phyloP scores from a whole-genome alignment of 495 filamentous ascomycete genomes.

The Acidomyces sp. region DNA sequence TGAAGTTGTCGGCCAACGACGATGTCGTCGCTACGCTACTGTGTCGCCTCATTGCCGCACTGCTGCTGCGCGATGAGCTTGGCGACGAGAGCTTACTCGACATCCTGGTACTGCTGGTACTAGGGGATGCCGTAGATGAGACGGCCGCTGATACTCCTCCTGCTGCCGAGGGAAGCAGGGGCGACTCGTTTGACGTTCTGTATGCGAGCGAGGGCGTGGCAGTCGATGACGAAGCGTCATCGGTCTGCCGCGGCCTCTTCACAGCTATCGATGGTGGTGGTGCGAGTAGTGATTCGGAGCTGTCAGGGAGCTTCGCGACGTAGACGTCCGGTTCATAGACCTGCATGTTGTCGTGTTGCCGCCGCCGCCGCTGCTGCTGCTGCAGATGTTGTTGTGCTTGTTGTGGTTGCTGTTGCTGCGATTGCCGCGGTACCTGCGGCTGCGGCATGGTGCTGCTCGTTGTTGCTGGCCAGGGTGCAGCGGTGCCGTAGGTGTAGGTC shows the following conservation, averaged over 20 bases:
- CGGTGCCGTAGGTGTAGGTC: not conserved
- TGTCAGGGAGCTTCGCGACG: constrained; percentile 8
- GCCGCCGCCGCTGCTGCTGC: no score
- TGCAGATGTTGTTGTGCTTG: no score
- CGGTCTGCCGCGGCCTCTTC: constrained; percentile 7
- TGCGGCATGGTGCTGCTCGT: not conserved
- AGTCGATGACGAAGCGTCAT: not conserved
- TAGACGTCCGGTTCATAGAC: constrained; percentile 10
- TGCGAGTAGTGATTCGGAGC: constrained; percentile 4
- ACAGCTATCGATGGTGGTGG: constrained; percentile 1
- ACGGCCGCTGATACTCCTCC: no score
- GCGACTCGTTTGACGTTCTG: not conserved
- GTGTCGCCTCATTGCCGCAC: constrained; percentile 24
- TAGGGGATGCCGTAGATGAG: not conserved
- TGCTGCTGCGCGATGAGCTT: constrained; percentile 6
- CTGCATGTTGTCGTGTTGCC: constrained; percentile 1
- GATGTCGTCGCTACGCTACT: constrained; percentile 19
- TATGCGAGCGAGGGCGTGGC: constrained; percentile 3
- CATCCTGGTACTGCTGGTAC: constrained; percentile 13
- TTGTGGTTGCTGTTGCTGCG: no score
- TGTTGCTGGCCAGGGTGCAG: not conserved
- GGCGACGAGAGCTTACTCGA: constrained; percentile 18
- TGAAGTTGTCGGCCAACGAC: constrained; percentile 16
- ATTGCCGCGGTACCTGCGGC: not conserved
- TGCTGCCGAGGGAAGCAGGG: no score